A percentile compares a stretch with the other conserved stretches of the same genome.
Conservation (phyloP, 768 basidiomycete genomes). For the Trametes cinnabarina region DNA sequence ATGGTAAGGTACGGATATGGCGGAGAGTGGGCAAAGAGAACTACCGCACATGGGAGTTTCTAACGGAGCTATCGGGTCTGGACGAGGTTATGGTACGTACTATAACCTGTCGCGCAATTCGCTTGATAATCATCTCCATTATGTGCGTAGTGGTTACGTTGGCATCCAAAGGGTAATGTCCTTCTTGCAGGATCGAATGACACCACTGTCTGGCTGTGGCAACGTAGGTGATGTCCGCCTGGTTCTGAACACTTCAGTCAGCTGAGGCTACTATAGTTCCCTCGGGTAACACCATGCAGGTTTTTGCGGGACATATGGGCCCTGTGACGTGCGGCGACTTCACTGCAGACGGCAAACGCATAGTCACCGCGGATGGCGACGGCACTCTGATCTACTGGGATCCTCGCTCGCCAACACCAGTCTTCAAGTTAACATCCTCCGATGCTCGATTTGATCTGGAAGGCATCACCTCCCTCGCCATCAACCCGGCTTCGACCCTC, state of each 20-base stretch:
- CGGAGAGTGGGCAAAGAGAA: constrained; percentile 72
- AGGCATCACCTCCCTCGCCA: constrained; percentile 82
- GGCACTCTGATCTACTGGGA: constrained; percentile 90
- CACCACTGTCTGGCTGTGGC: constrained; percentile 95
- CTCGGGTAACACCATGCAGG: constrained; percentile 92
- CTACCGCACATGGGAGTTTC: constrained; percentile 87
- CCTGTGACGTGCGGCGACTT: constrained; percentile 86
- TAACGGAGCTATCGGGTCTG: constrained; percentile 89
- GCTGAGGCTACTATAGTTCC: constrained; percentile 61
- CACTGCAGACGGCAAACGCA: constrained; percentile 90
- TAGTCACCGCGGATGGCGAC: constrained; percentile 83
- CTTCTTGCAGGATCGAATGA: constrained; percentile 92
- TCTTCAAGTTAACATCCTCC: constrained; percentile 74
- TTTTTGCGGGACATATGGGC: constrained; percentile 87
- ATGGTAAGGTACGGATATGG: constrained; percentile 93
- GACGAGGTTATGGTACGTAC: constrained; percentile 88
- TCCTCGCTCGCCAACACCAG: constrained; percentile 69
- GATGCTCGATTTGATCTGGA: constrained; percentile 77
- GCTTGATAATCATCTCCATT: constrained; percentile 2
- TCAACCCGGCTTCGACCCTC: constrained; percentile 86
- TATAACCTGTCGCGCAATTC: background rate
- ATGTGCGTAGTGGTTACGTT: constrained; percentile 73
- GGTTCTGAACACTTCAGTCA: background rate
- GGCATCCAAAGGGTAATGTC: constrained; percentile 93
- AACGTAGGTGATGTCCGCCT: constrained; percentile 55